phyloP scores from a whole-genome alignment of 352 stramenopile species.

The Halophytophthora batemanensis region DNA sequence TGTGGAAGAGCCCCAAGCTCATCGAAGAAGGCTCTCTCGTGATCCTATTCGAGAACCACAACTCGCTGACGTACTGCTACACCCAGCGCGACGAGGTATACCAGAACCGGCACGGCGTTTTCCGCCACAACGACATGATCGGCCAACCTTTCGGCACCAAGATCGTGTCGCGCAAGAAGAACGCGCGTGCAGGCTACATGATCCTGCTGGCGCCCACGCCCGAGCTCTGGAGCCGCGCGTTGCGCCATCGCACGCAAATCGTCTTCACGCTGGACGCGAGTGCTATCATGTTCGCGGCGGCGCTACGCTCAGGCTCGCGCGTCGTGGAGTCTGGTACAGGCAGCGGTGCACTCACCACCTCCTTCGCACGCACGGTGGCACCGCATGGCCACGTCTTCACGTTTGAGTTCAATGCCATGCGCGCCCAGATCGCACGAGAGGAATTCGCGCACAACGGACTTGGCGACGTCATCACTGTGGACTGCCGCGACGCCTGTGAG shows the following conservation, averaged over 20 bases:
- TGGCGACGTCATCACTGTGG: conserved; percentile 88
- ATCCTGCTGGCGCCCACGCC: conserved; percentile 95
- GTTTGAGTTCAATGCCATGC: conserved; percentile 97
- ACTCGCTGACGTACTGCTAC: conserved; percentile 95
- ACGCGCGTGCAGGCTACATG: conserved; percentile 77
- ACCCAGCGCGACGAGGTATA: conserved; percentile 90
- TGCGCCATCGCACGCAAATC: conserved; percentile 96
- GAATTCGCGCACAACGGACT: conserved; percentile 95
- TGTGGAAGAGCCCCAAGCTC: conserved; percentile 56
- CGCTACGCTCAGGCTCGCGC: conserved; percentile 88
- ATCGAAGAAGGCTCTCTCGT: conserved; percentile 90
- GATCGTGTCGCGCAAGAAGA: conserved; percentile 66
- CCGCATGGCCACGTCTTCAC: conserved; percentile 93
- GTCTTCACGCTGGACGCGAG: conserved; percentile 95
- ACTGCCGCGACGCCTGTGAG: conserved; percentile 95
- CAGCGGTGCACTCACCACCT: conserved; percentile 92
- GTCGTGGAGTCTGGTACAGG: conserved; percentile 92
- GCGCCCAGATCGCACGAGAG: conserved; percentile 88
- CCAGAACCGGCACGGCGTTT: conserved; percentile 95
- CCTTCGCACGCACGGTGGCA: conserved; percentile 88
- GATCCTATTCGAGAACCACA: conserved; percentile 97
- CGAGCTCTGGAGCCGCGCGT: conserved; percentile 94
- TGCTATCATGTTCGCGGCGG: conserved; percentile 90
- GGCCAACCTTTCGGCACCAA: conserved; percentile 83
- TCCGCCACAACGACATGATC: conserved; percentile 97